Evolutionary conservation across 2,329 filamentous ascomycete genomes (phyloP).

Genomic region (Ascocoryne sarcoides): DNA sequence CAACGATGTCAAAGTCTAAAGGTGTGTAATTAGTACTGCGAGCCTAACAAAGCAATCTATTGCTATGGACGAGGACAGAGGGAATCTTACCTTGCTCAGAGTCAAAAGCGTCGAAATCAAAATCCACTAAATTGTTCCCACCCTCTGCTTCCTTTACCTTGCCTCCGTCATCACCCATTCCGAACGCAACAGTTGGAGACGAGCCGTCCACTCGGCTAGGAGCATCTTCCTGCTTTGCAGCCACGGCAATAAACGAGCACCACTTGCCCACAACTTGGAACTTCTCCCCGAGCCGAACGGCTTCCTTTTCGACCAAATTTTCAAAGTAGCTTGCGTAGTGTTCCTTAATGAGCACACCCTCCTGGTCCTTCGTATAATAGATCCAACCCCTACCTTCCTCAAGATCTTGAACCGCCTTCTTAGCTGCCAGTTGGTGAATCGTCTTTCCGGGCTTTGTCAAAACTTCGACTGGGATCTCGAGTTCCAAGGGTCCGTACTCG

Average conservation of each 20-base stretch:
- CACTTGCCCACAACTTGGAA: conserved; percentile 62
- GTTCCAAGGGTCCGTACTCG: conserved; percentile 47
- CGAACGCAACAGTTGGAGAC: neutral
- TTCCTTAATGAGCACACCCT: conserved; percentile 37
- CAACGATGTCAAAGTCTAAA: too few species aligned
- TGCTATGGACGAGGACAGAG: neutral
- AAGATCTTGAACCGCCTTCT: conserved; percentile 58
- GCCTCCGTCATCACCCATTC: neutral
- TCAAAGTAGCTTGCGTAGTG: conserved; percentile 42
- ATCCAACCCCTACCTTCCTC: conserved; percentile 65
- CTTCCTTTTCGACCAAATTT: conserved; percentile 56
- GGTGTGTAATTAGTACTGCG: too few species aligned
- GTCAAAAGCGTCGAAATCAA: neutral
- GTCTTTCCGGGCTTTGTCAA: conserved; percentile 40
- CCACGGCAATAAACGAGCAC: conserved; percentile 64
- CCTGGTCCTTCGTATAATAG: conserved; percentile 38
- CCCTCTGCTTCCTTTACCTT: conserved; percentile 27
- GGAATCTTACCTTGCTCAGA: neutral
- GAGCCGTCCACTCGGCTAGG: neutral
- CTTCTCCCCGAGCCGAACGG: conserved; percentile 53
- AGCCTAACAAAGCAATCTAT: neutral
- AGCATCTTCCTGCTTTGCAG: conserved; percentile 30
- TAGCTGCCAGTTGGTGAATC: conserved; percentile 62
- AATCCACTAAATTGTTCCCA: neutral
- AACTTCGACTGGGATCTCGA: conserved; percentile 53